Conservation (phyloP, 768 basidiomycete species). For the Erythrobasidium yunnanense region DNA sequence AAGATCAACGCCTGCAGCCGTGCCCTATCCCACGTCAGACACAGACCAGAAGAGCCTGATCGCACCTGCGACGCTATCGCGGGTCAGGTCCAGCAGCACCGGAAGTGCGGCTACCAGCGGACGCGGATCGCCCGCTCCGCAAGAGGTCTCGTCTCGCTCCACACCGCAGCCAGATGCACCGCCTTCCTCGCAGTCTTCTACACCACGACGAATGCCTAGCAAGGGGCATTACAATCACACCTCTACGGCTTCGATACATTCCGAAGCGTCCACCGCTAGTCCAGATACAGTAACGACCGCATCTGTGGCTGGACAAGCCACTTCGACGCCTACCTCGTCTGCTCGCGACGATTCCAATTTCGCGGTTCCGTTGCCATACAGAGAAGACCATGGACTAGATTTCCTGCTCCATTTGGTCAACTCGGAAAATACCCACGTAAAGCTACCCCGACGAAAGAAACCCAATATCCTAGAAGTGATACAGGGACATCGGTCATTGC, state of each 20-base stretch:
- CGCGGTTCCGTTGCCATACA: constrained; percentile 14
- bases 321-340: constrained; percentile 26
- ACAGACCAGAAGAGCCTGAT: background rate
- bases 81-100: constrained; percentile 10
- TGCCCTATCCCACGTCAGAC: background rate
- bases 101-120: background rate
- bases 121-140: constrained; percentile 8
- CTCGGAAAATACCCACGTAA: background rate
- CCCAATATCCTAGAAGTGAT: background rate
- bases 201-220: background rate
- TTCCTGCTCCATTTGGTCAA: constrained; percentile 11
- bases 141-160: background rate
- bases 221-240: constrained; percentile 30
- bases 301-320: constrained; percentile 7
- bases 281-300: background rate
- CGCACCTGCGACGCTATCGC: background rate
- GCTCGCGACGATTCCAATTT: constrained; percentile 6
- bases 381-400: constrained; percentile 17
- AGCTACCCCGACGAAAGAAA: background rate
- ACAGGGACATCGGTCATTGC: background rate
- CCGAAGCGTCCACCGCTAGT: constrained; percentile 13
- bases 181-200: constrained; percentile 19
- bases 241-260: constrained; percentile 29
- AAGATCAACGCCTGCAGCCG: background rate
- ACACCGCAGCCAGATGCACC: constrained; percentile 22